Conservation (phyloP, 2,329 filamentous ascomycete species). For the Gremmenia infestans region DNA sequence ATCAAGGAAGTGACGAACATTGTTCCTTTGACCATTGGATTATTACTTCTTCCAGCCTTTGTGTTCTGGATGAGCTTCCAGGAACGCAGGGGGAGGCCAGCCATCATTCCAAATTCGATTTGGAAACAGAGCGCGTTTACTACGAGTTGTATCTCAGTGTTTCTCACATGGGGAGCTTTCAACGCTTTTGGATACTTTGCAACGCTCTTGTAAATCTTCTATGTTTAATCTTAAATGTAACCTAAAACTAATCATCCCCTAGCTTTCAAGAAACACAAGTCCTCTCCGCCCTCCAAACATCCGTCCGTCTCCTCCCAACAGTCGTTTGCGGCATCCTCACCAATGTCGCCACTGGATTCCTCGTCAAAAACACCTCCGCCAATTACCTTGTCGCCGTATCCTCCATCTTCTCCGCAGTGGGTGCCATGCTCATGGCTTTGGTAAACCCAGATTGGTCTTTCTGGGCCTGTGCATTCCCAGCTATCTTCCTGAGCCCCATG, state of each 20-base stretch:
- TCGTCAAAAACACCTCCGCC: conserved; percentile 39
- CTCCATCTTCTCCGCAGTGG: conserved; percentile 31
- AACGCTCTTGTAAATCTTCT: conserved; percentile 2
- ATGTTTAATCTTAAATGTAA: not conserved
- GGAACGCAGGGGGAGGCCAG: conserved; percentile 19
- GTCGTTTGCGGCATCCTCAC: conserved; percentile 35
- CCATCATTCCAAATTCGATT: conserved; percentile 32
- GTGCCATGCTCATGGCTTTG: conserved; percentile 41
- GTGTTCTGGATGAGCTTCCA: conserved; percentile 26
- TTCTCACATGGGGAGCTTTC: conserved; percentile 28
- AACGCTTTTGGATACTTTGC: conserved; percentile 7
- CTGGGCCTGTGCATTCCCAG: conserved; percentile 42
- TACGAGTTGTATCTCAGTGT: conserved; percentile 29
- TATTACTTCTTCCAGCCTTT: conserved; percentile 25
- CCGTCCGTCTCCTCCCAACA: conserved; percentile 37
- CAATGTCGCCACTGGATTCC: conserved; percentile 40
- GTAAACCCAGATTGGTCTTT: conserved; percentile 41
- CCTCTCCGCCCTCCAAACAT: conserved; percentile 14
- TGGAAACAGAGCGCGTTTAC: conserved; percentile 31
- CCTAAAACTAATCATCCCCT: not conserved
- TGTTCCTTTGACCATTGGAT: conserved; percentile 24
- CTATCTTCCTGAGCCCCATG: conserved; percentile 38
- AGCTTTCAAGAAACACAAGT: conserved; percentile 17
- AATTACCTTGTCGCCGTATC: conserved; percentile 37
- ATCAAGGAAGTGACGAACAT: conserved; percentile 21